Evolutionary conservation across 768 basidiomycete species (phyloP).

Genomic region (Mycena olivaceomarginata): DNA sequence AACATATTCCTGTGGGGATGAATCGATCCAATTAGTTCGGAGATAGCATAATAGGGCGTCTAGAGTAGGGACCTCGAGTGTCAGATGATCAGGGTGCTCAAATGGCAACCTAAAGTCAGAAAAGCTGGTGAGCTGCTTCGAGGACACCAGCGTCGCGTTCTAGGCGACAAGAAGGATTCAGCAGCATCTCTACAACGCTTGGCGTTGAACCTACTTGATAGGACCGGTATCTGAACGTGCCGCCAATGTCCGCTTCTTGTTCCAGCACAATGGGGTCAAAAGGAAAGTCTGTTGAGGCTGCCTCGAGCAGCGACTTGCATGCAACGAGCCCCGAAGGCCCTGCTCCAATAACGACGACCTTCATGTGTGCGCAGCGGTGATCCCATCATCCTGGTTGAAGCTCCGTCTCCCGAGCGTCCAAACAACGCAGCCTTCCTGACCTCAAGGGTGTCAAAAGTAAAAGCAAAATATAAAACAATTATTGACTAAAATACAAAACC

Average conservation of each 20-base stretch:
- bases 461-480: conserved; percentile 37
- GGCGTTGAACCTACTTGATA: conserved; percentile 59
- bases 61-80: conserved; percentile 55
- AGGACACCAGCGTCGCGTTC: conserved; percentile 72
- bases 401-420: no score
- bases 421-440: no score
- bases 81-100: conserved; percentile 68
- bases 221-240: conserved; percentile 70
- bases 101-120: conserved; percentile 74
- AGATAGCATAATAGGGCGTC: conserved; percentile 1
- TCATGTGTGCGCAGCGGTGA: conserved; percentile 46
- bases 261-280: conserved; percentile 71
- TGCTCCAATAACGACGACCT: conserved; percentile 63
- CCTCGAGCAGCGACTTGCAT: conserved; percentile 69
- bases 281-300: conserved; percentile 58
- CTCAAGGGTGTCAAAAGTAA: neutral
- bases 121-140: conserved; percentile 77
- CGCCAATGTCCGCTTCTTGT: conserved; percentile 69
- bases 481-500: conserved; percentile 36
- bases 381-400: neutral
- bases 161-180: conserved; percentile 43
- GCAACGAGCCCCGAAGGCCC: conserved; percentile 71
- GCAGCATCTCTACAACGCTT: neutral
- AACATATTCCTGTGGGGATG: conserved; percentile 64
- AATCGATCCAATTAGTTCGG: neutral